phyloP scores from a whole-genome alignment of 495 filamentous ascomycete species.

The Penicillium lagena region DNA sequence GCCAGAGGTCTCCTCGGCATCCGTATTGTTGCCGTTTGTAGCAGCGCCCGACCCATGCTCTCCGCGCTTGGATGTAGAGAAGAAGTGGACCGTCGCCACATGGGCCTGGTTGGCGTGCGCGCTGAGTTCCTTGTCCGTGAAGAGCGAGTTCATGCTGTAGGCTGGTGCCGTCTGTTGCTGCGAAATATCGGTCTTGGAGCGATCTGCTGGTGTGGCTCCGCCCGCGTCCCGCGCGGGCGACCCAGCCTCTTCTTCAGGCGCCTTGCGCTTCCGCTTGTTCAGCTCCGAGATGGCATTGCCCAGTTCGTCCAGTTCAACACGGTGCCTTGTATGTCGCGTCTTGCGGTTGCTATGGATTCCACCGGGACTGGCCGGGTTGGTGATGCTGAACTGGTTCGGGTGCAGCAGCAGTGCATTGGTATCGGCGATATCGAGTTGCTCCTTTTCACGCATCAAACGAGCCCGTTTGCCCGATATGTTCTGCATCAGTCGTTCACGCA shows the following conservation, averaged over 20 bases:
- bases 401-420: conserved; percentile 82
- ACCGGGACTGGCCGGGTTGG: conserved; percentile 72
- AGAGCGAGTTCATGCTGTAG: conserved; percentile 83
- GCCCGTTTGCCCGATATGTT: conserved; percentile 67
- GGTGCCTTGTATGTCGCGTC: conserved; percentile 75
- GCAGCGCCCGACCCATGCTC: conserved; percentile 33
- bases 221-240: conserved; percentile 57
- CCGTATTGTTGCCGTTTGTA: conserved; percentile 41
- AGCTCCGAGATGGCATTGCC: conserved; percentile 48
- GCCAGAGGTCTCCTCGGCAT: conserved; percentile 33
- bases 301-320: conserved; percentile 73
- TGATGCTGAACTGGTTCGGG: conserved; percentile 85
- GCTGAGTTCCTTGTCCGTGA: conserved; percentile 87
- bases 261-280: conserved; percentile 77
- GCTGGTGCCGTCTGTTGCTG: conserved; percentile 41
- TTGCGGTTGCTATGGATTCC: conserved; percentile 75
- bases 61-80: conserved; percentile 44
- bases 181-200: conserved; percentile 31
- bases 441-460: conserved; percentile 79
- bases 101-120: conserved; percentile 68
- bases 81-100: conserved; percentile 54
- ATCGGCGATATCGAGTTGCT: conserved; percentile 80
- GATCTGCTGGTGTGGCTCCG: conserved; percentile 42
- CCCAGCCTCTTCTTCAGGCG: conserved; percentile 62
- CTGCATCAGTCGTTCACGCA: conserved; percentile 80